Evolutionary conservation across 140 eudicot species (phyloP).

Genomic region (Stevia rebaudiana): DNA sequence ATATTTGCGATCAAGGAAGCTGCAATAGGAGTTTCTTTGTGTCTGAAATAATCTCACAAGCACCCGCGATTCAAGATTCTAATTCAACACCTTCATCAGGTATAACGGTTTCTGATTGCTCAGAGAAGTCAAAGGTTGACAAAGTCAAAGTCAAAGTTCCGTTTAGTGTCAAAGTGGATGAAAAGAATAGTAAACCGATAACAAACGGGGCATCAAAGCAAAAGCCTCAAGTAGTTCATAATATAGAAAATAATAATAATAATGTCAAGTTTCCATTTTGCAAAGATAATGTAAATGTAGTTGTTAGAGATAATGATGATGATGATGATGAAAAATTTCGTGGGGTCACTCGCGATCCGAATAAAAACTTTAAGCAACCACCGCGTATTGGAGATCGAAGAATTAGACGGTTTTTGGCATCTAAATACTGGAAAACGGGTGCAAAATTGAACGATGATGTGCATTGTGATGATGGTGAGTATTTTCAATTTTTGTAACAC

Average conservation of each 20-base stretch:
- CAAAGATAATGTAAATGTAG: constrained; percentile 71
- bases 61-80: constrained; percentile 41
- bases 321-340: constrained; percentile 92
- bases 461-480: constrained; percentile 53
- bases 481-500: not conserved
- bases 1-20: constrained; percentile 40
- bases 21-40: constrained; percentile 50
- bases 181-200: constrained; percentile 33
- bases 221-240: constrained; percentile 35
- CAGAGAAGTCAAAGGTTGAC: constrained; percentile 44
- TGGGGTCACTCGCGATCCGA: constrained; percentile 54
- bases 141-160: constrained; percentile 38
- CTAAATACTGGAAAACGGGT: constrained; percentile 58
- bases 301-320: constrained; percentile 83
- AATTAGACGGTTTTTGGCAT: constrained; percentile 58
- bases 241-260: constrained; percentile 45
- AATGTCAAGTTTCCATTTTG: constrained; percentile 43
- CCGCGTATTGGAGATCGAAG: constrained; percentile 56
- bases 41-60: constrained; percentile 58
- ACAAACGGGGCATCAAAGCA: constrained; percentile 45
- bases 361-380: constrained; percentile 49
- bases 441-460: constrained; percentile 43
- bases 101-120: constrained; percentile 55
- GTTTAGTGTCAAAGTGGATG: constrained; percentile 43
- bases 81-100: constrained; percentile 63